Percentiles rank a stretch among this genome's conserved stretches.
Evolutionary conservation across 768 basidiomycete species (phyloP).

Genomic region (Ramaria sp.): DNA sequence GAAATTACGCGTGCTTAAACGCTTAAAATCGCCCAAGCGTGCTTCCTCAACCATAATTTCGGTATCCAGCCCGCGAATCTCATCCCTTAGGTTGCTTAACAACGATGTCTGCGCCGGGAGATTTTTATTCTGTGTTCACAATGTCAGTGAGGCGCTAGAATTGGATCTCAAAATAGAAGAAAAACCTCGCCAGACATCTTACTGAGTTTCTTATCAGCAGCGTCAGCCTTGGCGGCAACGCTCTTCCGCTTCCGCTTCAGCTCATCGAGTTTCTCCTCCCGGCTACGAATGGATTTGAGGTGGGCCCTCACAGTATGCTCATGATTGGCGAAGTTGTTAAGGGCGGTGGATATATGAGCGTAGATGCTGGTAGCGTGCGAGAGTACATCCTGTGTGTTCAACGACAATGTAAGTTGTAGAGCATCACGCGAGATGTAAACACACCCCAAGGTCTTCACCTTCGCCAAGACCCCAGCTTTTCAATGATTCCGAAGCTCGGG

Average conservation of each 20-base stretch:
- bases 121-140: constrained; percentile 53
- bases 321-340: constrained; percentile 60
- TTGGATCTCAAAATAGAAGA: not conserved
- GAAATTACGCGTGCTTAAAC: constrained; percentile 52
- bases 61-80: constrained; percentile 68
- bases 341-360: constrained; percentile 52
- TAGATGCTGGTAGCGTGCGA: constrained; percentile 59
- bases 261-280: constrained; percentile 76
- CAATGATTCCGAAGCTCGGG: constrained; percentile 63
- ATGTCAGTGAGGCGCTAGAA: not conserved
- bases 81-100: constrained; percentile 58
- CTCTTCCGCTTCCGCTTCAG: constrained; percentile 59
- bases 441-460: constrained; percentile 72
- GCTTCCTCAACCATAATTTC: constrained; percentile 82
- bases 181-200: constrained; percentile 70
- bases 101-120: constrained; percentile 60
- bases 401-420: constrained; percentile 1
- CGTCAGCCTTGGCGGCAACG: constrained; percentile 61
- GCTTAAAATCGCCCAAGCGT: constrained; percentile 73
- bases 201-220: constrained; percentile 78
- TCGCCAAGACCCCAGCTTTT: constrained; percentile 67
- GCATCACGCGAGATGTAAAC: constrained; percentile 14
- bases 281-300: constrained; percentile 73
- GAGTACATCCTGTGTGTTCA: constrained; percentile 52
- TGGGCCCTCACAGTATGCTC: constrained; percentile 58